These are phyloP conservation scores for Fusarium aywerte DNA, from an alignment of 2,329 filamentous ascomycete species.

Conservation along the genomic window DNA sequence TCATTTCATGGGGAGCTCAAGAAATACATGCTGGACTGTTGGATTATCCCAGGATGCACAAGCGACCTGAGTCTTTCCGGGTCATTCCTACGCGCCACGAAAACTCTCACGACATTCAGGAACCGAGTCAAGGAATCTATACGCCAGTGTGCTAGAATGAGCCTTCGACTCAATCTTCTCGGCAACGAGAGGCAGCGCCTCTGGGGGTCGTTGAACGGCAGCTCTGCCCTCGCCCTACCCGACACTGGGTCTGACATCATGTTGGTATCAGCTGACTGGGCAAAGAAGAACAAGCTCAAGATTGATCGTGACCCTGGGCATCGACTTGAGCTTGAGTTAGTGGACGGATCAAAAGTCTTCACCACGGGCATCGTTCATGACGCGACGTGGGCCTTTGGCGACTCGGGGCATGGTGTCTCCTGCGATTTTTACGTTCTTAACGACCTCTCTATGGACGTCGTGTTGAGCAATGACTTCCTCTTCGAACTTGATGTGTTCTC, in stretches of 20 bases:
- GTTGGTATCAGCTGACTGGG: background rate
- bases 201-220: background rate
- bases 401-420: fast-evolving
- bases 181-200: background rate
- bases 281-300: background rate
- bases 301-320: background rate
- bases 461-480: slow-evolving; percentile 2
- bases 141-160: fast-evolving
- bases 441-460: background rate
- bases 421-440: slow-evolving; percentile 4
- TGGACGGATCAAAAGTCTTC: background rate
- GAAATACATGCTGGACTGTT: background rate
- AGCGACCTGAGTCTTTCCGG: background rate
- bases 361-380: background rate
- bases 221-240: background rate
- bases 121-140: background rate
- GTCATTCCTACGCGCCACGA: background rate
- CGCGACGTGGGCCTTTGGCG: background rate
- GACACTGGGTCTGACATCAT: slow-evolving; percentile 15
- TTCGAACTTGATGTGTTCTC: background rate
- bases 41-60: background rate
- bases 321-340: background rate
- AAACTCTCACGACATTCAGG: background rate
- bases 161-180: background rate
- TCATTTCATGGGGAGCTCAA: background rate